Conservation (phyloP, 192 early-diverging fungal species). For the Coemansia sp. region DNA sequence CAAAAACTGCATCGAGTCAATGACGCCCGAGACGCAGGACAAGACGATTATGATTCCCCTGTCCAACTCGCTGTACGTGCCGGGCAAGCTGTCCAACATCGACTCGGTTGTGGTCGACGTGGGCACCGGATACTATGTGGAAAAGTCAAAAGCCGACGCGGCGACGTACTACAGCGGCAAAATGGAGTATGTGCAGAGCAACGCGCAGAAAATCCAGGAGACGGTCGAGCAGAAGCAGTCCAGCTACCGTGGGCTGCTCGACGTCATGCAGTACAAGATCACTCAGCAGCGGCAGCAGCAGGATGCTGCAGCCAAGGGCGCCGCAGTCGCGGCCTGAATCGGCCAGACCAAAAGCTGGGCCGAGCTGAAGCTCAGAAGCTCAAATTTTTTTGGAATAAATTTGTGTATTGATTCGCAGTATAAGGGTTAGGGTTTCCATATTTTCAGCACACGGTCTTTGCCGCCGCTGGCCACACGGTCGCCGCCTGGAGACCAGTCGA, state of each 20-base stretch:
- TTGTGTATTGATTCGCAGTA: too few relatives aligned
- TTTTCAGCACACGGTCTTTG: slow-evolving; percentile 88
- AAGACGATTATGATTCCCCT: slow-evolving; percentile 49
- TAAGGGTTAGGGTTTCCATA: slow-evolving; percentile 67
- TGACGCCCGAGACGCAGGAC: slow-evolving; percentile 56
- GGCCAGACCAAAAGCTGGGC: too few relatives aligned
- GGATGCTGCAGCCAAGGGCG: slow-evolving; percentile 6
- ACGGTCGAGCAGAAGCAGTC: slow-evolving; percentile 77
- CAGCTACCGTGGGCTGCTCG: slow-evolving; percentile 54
- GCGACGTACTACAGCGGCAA: slow-evolving; percentile 80
- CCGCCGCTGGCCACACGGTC: slow-evolving; percentile 91
- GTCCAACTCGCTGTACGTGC: slow-evolving; percentile 79
- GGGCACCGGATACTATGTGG: slow-evolving; percentile 94
- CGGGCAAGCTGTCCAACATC: slow-evolving; percentile 77
- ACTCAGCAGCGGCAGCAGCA: slow-evolving; percentile 42
- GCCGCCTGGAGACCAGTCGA: slow-evolving; percentile 94
- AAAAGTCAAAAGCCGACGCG: slow-evolving; percentile 85
- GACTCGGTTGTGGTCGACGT: slow-evolving; percentile 92
- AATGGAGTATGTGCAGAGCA: slow-evolving; percentile 77
- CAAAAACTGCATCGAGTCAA: slow-evolving; percentile 65
- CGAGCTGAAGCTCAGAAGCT: too few relatives aligned
- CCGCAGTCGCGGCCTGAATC: background rate
- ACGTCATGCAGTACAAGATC: slow-evolving; percentile 50
- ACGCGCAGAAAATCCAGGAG: slow-evolving; percentile 78
- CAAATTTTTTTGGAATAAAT: background rate